Evolutionary conservation across 768 basidiomycete genomes (phyloP), one percentile per base, ranked within the genome.

Genomic region (Tricholoma sp.): DNA sequence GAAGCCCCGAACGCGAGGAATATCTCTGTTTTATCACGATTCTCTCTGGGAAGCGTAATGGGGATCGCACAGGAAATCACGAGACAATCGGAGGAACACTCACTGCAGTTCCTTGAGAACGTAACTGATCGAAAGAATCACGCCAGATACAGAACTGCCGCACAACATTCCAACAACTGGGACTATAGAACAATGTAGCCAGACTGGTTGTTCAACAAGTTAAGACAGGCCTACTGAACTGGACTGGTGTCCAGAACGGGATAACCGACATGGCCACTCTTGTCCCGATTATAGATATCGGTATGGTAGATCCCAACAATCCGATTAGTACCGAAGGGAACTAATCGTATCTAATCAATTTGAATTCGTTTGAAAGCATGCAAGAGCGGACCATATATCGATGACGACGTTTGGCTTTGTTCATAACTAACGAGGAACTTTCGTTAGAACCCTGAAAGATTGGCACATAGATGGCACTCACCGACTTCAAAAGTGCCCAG

Each of bases 81-180:
- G 17, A 50, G 45, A 1, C 37, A 18, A 6, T 29, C 17, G 24
- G 57, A 12, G 24, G 1, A 29, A 1, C 37, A 75, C 85, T 28
- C 60, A 90, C 89, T 82, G 76, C 18, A 95, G 70, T 62, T 94
- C 90, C 59, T 83, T 88, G 47, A 91, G 74, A n/a, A 92, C 79
- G 54, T 80, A 85, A 53, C 80, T 82, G 3, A 87, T 74, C 2
- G 85, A 78, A 0, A 94, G 81, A 2, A 90, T 85, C 6, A 94
- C 80, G 0, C 85, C 83, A 0, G 86, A 85, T 52, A 94, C 86
- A 1, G 89, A 85, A 54, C 81, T 83, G 1, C 91, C 91, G 39
- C 90, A 87, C 2, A 94, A 75, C 93, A 94, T 94, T 6, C 93
- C 91, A 7, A 91, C 78, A 52, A 92, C 82, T 5, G 89, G 91